phyloP scores from a whole-genome alignment of 2,329 filamentous ascomycete species.

The Didymella lethalis region DNA sequence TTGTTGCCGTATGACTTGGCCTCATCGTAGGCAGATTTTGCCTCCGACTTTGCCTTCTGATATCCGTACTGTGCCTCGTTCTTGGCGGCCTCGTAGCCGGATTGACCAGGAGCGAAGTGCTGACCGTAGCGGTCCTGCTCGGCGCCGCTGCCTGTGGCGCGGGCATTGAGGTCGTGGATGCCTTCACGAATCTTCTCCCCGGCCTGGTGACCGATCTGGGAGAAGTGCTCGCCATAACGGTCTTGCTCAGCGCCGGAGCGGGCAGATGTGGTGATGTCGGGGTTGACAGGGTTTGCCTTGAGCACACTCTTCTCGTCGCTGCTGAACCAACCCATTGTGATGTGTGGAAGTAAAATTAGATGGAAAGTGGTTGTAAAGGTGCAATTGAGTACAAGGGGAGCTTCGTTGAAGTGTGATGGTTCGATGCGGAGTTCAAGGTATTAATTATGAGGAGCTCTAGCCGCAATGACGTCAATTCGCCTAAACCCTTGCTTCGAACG shows the following conservation, averaged over 20 bases:
- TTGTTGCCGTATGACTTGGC: conserved; percentile 31
- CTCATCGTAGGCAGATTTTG: conserved; percentile 26
- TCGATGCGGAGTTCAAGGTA: conserved; percentile 6
- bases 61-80: conserved; percentile 34
- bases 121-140: conserved; percentile 45
- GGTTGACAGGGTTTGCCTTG: conserved; percentile 32
- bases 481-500: conserved; percentile 19
- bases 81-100: conserved; percentile 29
- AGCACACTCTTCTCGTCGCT: conserved; percentile 32
- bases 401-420: conserved; percentile 6
- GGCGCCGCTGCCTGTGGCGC: conserved; percentile 38
- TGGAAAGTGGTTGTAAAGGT: neutral
- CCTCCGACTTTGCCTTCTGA: conserved; percentile 32
- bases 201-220: conserved; percentile 30
- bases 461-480: conserved; percentile 18
- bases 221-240: conserved; percentile 42
- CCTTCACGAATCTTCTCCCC: conserved; percentile 33
- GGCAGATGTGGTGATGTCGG: conserved; percentile 34
- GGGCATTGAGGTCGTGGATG: conserved; percentile 27
- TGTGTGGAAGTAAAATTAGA: conserved; percentile 8
- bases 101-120: conserved; percentile 35
- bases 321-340: conserved; percentile 40
- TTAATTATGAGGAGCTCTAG: conserved; percentile 8
- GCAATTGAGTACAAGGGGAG: conserved; percentile 3
- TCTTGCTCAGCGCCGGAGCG: conserved; percentile 47